Base-by-base conservation (phyloP, 2,329 filamentous ascomycete species). In the Scleromitrula shiraiana region DNA sequence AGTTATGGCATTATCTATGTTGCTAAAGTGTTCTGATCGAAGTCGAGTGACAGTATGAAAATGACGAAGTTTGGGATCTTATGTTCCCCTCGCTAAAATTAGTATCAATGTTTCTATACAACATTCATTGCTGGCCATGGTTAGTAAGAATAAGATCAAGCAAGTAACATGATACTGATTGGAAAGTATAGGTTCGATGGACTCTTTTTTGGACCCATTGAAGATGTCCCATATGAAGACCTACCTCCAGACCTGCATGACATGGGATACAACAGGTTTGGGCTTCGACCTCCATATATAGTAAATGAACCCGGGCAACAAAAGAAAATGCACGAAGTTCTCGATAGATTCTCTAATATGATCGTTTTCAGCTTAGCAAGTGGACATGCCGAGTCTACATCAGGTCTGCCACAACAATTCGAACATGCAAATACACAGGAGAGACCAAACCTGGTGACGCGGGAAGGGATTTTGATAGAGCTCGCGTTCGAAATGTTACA, bases 31-130 rank as follows among this genome's bases (percentile, higher is more conserved):
- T 30, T 30, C 3, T 30, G 29, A 14, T 10, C 10, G 29, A 14
- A 14, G 9, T 7, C 4, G 33, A 23, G 8, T 38, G 17, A 8
- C 23, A 46, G 43, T 39, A 17, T 19, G 33, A 39, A 2, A 39
- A 46, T 23, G 43, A 46, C 29, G 17, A n/a, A 6, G 35, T 46
- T 27, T 46, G 43, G 43, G 39, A 46, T 10, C 17, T 46, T 8
- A 46, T 46, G 33, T 19, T 22, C 5, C 43, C 43, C 0, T 20
- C 32, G 1, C 29, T 46, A 7, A 23, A 24, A 17, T 14, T 46
- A 7, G 29, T 33, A 9, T 39, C 19, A 4, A 46, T 46, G 43
- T 46, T 46, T 19, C 14, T 46, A 33, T 33, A 9, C 7, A 39
- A 40, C 30, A 7, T 46, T 1, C 29, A 46, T 23, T 39, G 23